Evolutionary conservation across 1,139 yeast species (phyloP).

Genomic region (Lizanozyma gosingica): DNA sequence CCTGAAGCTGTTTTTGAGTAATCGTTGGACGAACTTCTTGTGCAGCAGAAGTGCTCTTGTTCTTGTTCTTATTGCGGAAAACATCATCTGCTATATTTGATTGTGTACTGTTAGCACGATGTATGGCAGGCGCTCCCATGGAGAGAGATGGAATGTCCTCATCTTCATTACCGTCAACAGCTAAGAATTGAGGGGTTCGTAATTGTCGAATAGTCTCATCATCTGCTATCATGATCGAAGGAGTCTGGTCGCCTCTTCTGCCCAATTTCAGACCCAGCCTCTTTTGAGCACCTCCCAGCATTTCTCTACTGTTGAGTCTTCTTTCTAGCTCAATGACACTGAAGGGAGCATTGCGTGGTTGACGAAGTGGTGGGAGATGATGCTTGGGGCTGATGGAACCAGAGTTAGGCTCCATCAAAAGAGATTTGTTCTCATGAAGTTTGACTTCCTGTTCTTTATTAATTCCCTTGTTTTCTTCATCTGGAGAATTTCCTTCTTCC

Average conservation of each 20-base stretch:
- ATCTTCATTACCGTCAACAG: conserved; percentile 19
- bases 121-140: background rate
- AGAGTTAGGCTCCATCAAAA: background rate
- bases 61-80: background rate
- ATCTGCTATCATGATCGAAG: conserved; percentile 30
- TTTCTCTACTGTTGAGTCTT: background rate
- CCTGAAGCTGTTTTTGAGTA: conserved; percentile 30
- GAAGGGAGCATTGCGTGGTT: background rate
- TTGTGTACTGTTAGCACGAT: background rate
- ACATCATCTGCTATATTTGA: background rate
- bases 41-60: too few relatives aligned
- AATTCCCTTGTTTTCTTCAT: conserved; percentile 9
- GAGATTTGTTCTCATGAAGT: conserved; percentile 1
- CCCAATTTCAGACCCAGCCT: conserved; percentile 4
- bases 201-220: conserved; percentile 31
- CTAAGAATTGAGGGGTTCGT: conserved; percentile 27
- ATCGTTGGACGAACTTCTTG: conserved; percentile 10
- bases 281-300: background rate
- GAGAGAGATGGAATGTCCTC: conserved; percentile 10
- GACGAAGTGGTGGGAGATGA: background rate
- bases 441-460: conserved; percentile 12
- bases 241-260: conserved; percentile 9
- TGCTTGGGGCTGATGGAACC: conserved; percentile 1
- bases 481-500: conserved; percentile 11
- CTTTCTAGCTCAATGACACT: background rate